A percentile compares a stretch with the other conserved stretches of the same genome.
Conservation (phyloP, 2,329 filamentous ascomycete species). For the Venturia effusa region DNA sequence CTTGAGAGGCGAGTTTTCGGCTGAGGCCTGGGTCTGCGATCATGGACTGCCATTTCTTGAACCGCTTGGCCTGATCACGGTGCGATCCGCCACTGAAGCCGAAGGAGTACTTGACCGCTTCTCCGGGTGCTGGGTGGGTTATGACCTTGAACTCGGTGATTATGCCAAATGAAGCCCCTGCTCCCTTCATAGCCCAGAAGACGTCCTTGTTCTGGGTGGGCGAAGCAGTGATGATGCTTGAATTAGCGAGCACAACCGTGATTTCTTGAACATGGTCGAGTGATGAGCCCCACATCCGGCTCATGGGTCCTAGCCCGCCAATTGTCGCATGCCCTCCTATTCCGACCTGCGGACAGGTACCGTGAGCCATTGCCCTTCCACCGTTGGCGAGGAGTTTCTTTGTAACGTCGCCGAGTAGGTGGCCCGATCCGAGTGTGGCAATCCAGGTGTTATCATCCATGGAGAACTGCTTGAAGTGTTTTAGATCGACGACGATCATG, state of each 20-base stretch:
- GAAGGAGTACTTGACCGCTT: constrained; percentile 11
- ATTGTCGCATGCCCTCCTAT: constrained; percentile 31
- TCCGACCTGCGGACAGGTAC: constrained; percentile 28
- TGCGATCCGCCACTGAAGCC: constrained; percentile 2
- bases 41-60: constrained; percentile 48
- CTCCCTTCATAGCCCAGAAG: constrained; percentile 28
- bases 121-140: constrained; percentile 6
- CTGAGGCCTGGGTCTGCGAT: constrained; percentile 44
- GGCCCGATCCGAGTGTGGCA: constrained; percentile 45
- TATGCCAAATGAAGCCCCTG: constrained; percentile 24
- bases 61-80: constrained; percentile 29
- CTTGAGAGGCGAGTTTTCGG: constrained; percentile 46
- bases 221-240: constrained; percentile 19
- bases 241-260: constrained; percentile 20
- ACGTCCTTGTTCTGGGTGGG: constrained; percentile 19
- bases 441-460: constrained; percentile 44
- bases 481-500: constrained; percentile 40
- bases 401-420: constrained; percentile 42
- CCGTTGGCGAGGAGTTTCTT: constrained; percentile 23
- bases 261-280: constrained; percentile 40
- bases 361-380: constrained; percentile 27
- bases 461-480: constrained; percentile 40
- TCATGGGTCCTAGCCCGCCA: constrained; percentile 28
- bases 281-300: constrained; percentile 39
- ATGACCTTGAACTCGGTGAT: constrained; percentile 21